Conservation (phyloP, 2,329 filamentous ascomycete genomes). For the Fusarium staphyleae region DNA sequence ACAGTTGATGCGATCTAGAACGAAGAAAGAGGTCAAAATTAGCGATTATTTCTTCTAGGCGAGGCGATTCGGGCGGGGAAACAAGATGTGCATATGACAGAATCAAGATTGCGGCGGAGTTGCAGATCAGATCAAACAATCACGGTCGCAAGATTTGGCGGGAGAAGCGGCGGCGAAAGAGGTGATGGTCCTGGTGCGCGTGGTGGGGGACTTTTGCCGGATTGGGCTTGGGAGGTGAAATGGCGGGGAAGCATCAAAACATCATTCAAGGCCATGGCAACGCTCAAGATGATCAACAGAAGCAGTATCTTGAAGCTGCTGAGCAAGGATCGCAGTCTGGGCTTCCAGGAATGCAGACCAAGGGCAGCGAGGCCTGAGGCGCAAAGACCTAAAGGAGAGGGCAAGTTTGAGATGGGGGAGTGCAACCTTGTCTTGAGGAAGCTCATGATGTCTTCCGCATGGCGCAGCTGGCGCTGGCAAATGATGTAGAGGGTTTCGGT, state of each 20-base stretch:
- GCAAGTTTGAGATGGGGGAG: constrained; percentile 22
- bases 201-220: constrained; percentile 42
- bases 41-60: constrained; percentile 15
- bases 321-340: neutral
- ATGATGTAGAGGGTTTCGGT: constrained; percentile 5
- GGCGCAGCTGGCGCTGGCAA: constrained; percentile 43
- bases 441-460: constrained; percentile 51
- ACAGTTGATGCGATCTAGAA: constrained; percentile 61
- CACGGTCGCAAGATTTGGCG: constrained; percentile 37
- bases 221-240: constrained; percentile 42
- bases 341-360: constrained; percentile 7
- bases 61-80: constrained; percentile 20
- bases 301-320: neutral
- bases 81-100: constrained; percentile 19
- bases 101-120: constrained; percentile 28
- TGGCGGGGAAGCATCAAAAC: constrained; percentile 43
- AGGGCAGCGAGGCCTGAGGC: neutral
- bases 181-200: constrained; percentile 34
- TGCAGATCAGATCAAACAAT: constrained; percentile 34
- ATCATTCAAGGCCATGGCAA: constrained; percentile 35
- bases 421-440: constrained; percentile 55
- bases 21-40: constrained; percentile 20
- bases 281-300: constrained; percentile 19
- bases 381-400: constrained; percentile 4
- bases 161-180: constrained; percentile 36